Conservation (phyloP, 495 filamentous ascomycete genomes). For the Penicillium silybi region DNA sequence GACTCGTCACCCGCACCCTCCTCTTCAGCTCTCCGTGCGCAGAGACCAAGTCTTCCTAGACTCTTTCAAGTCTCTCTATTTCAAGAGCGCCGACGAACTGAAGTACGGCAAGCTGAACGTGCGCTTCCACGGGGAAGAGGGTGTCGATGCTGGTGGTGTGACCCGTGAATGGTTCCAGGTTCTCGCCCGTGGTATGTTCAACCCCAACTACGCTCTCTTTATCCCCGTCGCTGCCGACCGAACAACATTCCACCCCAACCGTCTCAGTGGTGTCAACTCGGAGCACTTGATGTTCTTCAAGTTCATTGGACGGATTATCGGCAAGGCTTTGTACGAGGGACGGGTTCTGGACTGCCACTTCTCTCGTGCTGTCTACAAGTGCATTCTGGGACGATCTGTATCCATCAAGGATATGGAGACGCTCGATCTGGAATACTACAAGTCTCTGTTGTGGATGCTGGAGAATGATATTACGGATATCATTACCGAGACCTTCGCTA, state of each 20-base stretch:
- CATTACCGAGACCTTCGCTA: slow-evolving; percentile 94
- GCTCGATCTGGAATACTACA: slow-evolving; percentile 97
- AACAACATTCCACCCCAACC: slow-evolving; percentile 98
- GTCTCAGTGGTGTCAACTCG: slow-evolving; percentile 84
- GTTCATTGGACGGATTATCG: slow-evolving; percentile 97
- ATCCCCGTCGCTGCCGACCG: slow-evolving; percentile 95
- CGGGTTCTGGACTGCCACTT: slow-evolving; percentile 98
- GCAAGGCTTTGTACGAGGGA: slow-evolving; percentile 95
- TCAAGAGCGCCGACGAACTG: slow-evolving; percentile 91
- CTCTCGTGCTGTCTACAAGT: slow-evolving; percentile 96
- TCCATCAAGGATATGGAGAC: slow-evolving; percentile 99
- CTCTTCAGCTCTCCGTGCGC: slow-evolving; percentile 84
- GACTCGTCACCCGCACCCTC: slow-evolving; percentile 61
- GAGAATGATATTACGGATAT: slow-evolving; percentile 99
- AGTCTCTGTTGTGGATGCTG: slow-evolving; percentile 98
- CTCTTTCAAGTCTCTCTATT: slow-evolving; percentile 93
- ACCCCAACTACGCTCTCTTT: slow-evolving; percentile 95
- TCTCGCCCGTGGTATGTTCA: slow-evolving; percentile 96
- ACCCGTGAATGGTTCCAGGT: slow-evolving; percentile 99
- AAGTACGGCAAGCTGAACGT: slow-evolving; percentile 98
- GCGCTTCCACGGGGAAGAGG: slow-evolving; percentile 95
- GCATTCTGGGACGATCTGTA: slow-evolving; percentile 88
- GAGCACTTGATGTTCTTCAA: slow-evolving; percentile 99
- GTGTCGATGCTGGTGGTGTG: slow-evolving; percentile 95
- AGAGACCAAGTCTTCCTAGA: slow-evolving; percentile 97